Percentiles rank a stretch among this genome's conserved stretches.
These are phyloP conservation scores for Cucumis hystrix DNA, from an alignment of 306 rosid species.

Conservation along the genomic window DNA sequence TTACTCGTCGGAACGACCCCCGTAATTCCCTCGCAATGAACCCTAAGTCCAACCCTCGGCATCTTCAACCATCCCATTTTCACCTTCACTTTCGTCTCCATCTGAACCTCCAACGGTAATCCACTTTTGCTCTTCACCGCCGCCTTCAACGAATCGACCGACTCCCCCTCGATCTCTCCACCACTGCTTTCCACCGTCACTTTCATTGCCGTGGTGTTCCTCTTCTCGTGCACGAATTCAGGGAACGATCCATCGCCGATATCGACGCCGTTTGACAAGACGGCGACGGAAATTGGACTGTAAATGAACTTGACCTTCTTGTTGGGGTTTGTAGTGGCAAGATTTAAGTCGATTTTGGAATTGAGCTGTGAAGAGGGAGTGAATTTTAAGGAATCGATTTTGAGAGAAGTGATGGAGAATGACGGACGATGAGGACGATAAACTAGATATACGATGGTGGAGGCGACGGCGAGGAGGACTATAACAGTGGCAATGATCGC, in stretches of 20 bases:
- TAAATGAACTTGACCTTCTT: conserved; percentile 30
- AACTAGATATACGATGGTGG: conserved; percentile 39
- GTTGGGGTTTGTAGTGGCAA: conserved; percentile 37
- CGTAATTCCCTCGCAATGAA: conserved; percentile 47
- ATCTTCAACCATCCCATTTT: conserved; percentile 47
- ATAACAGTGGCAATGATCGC: conserved; percentile 30
- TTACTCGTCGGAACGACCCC: conserved; percentile 35
- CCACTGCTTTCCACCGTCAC: conserved; percentile 12
- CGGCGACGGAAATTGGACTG: conserved; percentile 12
- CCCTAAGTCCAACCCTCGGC: conserved; percentile 47
- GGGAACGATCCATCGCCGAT: conserved; percentile 30
- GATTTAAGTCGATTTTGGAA: conserved; percentile 23
- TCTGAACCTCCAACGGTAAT: conserved; percentile 33
- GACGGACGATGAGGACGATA: conserved; percentile 44
- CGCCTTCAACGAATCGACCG: conserved; percentile 22
- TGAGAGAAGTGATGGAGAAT: conserved; percentile 25
- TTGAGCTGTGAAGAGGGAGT: conserved; percentile 21
- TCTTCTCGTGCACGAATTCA: conserved; percentile 41
- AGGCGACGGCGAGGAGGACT: conserved; percentile 30
- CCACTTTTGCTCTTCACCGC: conserved; percentile 45
- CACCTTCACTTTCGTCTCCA: conserved; percentile 65
- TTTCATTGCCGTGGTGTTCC: conserved; percentile 50
- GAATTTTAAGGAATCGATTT: conserved; percentile 17
- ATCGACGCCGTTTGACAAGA: conserved; percentile 20
- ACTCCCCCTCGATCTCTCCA: conserved; percentile 12